Conservation (phyloP, 2,329 filamentous ascomycete species). For the Colletotrichum magnum region DNA sequence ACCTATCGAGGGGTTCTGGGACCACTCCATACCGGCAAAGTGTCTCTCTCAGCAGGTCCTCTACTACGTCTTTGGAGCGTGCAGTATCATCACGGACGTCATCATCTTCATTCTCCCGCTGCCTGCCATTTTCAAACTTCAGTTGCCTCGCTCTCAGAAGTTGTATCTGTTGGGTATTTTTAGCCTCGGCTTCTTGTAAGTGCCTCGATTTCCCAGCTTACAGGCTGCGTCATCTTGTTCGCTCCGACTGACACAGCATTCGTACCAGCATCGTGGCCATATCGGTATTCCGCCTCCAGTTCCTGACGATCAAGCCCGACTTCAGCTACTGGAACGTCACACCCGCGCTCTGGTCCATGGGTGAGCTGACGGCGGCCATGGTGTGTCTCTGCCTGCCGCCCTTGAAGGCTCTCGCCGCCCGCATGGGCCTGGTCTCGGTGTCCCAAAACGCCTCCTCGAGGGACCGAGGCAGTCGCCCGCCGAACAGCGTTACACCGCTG, state of each 20-base stretch:
- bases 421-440: constrained; percentile 5
- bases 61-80: constrained; percentile 44
- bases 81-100: constrained; percentile 46
- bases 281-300: constrained; percentile 44
- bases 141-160: constrained; percentile 44
- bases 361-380: constrained; percentile 43
- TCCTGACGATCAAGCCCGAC: constrained; percentile 38
- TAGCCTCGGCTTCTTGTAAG: constrained; percentile 48
- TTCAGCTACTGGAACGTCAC: constrained; percentile 43
- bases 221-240: background rate
- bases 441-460: background rate
- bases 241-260: background rate
- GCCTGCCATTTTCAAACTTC: constrained; percentile 45
- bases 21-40: constrained; percentile 39
- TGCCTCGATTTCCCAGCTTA: background rate
- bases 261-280: constrained; percentile 43
- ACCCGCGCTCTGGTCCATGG: constrained; percentile 44
- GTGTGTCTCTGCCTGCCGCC: constrained; percentile 44
- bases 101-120: constrained; percentile 46
- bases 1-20: constrained; percentile 48
- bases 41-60: constrained; percentile 42
- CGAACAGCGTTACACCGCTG: background rate
- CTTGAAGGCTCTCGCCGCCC: constrained; percentile 32
- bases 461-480: constrained; percentile 2
- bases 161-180: constrained; percentile 46